Base-by-base conservation (phyloP, 1,139 yeast species). In the Tardiomyces digboiensis region DNA sequence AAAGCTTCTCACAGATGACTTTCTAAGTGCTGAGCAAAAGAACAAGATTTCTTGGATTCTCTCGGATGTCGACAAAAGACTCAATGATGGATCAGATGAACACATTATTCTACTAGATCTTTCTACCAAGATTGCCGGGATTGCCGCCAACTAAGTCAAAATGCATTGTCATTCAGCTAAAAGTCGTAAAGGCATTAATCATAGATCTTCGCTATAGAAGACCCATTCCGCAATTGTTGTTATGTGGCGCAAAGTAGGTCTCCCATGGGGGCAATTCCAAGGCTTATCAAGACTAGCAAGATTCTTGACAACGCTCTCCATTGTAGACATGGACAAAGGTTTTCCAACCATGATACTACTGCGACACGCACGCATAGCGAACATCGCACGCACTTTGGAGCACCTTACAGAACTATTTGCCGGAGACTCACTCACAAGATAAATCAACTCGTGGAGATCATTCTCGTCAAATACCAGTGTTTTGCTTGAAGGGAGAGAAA, bases 241-340 rank as follows among this genome's bases (percentile, higher is more conserved):
- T 46, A 91, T 67, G 61, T 91, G 97, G 46, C 98, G 71, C 82
- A 91, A 78, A 1, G 99, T 91, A 1, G 98, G 99, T 49, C 99
- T 69, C 0, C 99, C 98, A 64, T 91, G 99, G 0, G 99, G 99
- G 62, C 99, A 91, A 58, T 89, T 91, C 98, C 98, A 93, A 0
- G 99, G 99, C 57, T 86, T 86, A 50, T 88, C 91, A 36, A 93
- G 67, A 0, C 62, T 66, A 19, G 93, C 78, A 46, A 93, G 66
- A 54, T 88, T 75, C 23, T 66, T 60, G 2, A 91, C 89, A 1
- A 91, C 78, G 39, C 60, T 65, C 2, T 63, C 59, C 99, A 93
- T 93, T 7, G 76, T 74, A 8, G 61, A 65, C 20, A 47, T 55
- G 5, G 70, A 72, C 41, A 91, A 66, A 1, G 82, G 74, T 51